A percentile compares a stretch with the other conserved stretches of the same genome.
These are phyloP conservation scores for Toxicodendron radicans DNA, from an alignment of 345 rosid species.

Conservation along the genomic window DNA sequence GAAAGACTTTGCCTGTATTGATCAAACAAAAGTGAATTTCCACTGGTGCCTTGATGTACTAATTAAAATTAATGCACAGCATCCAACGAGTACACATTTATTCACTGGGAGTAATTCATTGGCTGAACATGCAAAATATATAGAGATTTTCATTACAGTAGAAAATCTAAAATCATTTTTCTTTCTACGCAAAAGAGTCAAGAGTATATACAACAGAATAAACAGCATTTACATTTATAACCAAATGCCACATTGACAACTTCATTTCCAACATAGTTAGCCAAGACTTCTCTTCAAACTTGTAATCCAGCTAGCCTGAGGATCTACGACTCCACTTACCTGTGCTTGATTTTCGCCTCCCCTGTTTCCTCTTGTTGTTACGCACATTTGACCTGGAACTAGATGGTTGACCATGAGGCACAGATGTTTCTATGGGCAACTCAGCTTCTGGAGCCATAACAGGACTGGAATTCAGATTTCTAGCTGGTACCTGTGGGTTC, in stretches of 20 bases:
- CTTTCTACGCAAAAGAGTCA: slow-evolving; percentile 1
- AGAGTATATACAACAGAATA: background rate
- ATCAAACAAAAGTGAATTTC: background rate
- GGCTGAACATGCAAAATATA: background rate
- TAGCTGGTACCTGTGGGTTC: slow-evolving; percentile 27
- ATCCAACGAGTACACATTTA: background rate
- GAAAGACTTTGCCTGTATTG: too few species aligned
- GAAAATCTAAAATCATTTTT: background rate
- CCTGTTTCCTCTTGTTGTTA: slow-evolving; percentile 52
- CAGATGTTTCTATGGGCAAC: slow-evolving; percentile 3
- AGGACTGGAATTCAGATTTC: slow-evolving; percentile 26
- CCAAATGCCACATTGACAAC: background rate
- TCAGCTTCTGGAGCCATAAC: slow-evolving; percentile 1
- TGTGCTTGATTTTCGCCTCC: slow-evolving; percentile 45
- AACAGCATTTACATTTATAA: background rate
- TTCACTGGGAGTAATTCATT: background rate
- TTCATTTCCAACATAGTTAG: slow-evolving; percentile 5
- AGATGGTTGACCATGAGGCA: slow-evolving; percentile 28
- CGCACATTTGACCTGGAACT: slow-evolving; percentile 43
- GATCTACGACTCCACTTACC: slow-evolving; percentile 43
- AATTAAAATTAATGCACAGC: background rate
- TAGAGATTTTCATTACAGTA: slow-evolving; percentile 6
- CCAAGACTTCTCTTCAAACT: background rate
- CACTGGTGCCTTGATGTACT: slow-evolving; percentile 2
- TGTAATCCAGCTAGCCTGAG: slow-evolving; percentile 25